A percentile compares a stretch with the other conserved stretches of the same genome.
phyloP scores from a whole-genome alignment of 2,329 filamentous ascomycete species.

The Aspergillus glaucus region DNA sequence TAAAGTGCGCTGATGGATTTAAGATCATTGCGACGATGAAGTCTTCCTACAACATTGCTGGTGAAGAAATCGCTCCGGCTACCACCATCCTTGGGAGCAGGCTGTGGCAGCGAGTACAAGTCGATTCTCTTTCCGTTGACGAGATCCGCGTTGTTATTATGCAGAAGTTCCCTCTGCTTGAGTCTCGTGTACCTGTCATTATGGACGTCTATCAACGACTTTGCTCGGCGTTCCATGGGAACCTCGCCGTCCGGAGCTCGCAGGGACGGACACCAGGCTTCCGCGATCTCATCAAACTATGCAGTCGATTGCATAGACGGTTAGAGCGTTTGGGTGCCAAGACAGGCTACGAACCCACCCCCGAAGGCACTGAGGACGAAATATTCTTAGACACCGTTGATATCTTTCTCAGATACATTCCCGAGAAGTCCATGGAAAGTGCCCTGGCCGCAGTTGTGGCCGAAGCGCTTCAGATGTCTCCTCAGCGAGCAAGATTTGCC shows the following conservation, averaged over 20 bases:
- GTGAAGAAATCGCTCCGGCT: slow-evolving; percentile 64
- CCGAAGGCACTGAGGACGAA: slow-evolving; percentile 66
- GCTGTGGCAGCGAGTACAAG: slow-evolving; percentile 74
- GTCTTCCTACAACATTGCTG: slow-evolving; percentile 58
- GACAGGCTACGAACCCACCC: slow-evolving; percentile 63
- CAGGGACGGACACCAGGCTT: slow-evolving; percentile 57
- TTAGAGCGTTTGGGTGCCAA: slow-evolving; percentile 54
- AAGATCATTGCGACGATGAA: slow-evolving; percentile 87
- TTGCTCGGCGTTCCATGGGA: slow-evolving; percentile 33
- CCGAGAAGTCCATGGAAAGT: slow-evolving; percentile 55
- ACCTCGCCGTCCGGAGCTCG: slow-evolving; percentile 31
- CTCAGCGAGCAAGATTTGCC: slow-evolving; percentile 72
- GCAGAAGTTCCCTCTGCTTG: slow-evolving; percentile 63
- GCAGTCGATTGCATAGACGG: slow-evolving; percentile 64
- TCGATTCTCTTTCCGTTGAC: slow-evolving; percentile 57
- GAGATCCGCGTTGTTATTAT: slow-evolving; percentile 72
- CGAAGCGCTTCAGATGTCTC: slow-evolving; percentile 78
- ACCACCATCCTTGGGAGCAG: slow-evolving; percentile 69
- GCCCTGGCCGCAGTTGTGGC: slow-evolving; percentile 61
- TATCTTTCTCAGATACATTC: slow-evolving; percentile 79
- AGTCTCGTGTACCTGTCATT: slow-evolving; percentile 49
- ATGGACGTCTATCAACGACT: slow-evolving; percentile 51
- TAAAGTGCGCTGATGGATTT: slow-evolving; percentile 78
- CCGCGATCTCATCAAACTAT: slow-evolving; percentile 87
- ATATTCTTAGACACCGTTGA: slow-evolving; percentile 94